Percentiles rank a stretch among this genome's conserved stretches.
These are phyloP conservation scores for Penicillium psychrosexuale DNA, from an alignment of 2,329 filamentous ascomycete species.

Conservation along the genomic window DNA sequence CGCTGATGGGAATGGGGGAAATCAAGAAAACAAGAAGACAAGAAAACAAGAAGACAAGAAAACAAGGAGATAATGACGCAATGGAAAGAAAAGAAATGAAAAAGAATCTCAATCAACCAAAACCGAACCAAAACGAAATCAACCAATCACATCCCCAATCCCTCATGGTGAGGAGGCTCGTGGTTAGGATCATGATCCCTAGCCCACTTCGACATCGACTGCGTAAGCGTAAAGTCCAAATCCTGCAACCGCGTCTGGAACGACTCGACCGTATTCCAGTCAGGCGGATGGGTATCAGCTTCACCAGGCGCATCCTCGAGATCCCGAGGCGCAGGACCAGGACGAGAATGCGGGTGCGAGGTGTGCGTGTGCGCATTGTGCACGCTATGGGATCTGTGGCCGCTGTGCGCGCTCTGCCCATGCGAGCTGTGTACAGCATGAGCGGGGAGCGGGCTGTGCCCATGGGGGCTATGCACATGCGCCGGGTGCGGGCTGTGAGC, in stretches of 20 bases:
- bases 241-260: slow-evolving; percentile 20
- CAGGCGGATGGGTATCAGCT: slow-evolving; percentile 8
- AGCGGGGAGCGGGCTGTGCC: not conserved
- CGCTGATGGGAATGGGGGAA: not conserved
- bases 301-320: slow-evolving; percentile 14
- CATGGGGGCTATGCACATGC: not conserved
- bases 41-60: not conserved
- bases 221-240: slow-evolving; percentile 17
- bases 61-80: not conserved
- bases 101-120: not conserved
- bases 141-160: slow-evolving; percentile 19
- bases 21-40: not conserved
- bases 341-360: not conserved
- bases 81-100: not conserved
- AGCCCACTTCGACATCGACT: slow-evolving; percentile 24
- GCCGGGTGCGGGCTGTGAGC: not conserved
- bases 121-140: not conserved
- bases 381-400: too few relatives aligned
- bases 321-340: not conserved
- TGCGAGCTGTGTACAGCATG: not conserved
- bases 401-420: not conserved
- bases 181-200: slow-evolving; percentile 22
- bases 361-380: not conserved
- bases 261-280: slow-evolving; percentile 23
- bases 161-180: slow-evolving; percentile 22